Base-by-base conservation (phyloP, 2,329 filamentous ascomycete genomes). In the Talaromyces atroroseus region DNA sequence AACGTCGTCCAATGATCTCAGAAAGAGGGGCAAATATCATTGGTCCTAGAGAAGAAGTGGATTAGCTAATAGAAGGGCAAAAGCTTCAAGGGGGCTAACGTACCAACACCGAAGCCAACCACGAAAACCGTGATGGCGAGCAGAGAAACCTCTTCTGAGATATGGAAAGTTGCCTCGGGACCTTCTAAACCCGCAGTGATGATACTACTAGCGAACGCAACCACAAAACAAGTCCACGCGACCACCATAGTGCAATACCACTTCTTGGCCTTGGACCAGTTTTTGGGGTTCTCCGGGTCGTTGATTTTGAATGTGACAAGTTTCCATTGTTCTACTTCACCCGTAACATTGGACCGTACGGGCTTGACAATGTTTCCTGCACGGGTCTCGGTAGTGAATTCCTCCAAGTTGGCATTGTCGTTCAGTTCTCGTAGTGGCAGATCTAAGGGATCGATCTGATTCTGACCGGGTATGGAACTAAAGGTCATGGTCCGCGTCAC, bases 231-330 rank as follows among this genome's bases (percentile, higher is more conserved):
- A 1, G 86, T 89, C 21, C 82, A 60, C 1, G 90, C 88, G 0
- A 95, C 89, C 16, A 90, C 84, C 86, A 95, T 90, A 23, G 90
- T 96, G 66, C 83, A 86, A 66, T 86, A 89, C 89, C 89, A 92
- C 73, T 92, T 94, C 70, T 77, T 87, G 1, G 74, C 76, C 70
- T 90, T 90, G 56, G 81, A 83, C 88, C 88, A 94, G 71, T 92
- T 94, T 78, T 92, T 92, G 0, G 90, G 89, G 65, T 92, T 92
- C 61, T 86, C 87, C 0, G 83, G 81, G 68, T 94, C 89, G 58
- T 84, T 76, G 2, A 85, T 79, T 3, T 78, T 81, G 66, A 94
- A 95, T 0, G 86, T 88, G 34, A 89, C 85, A 10, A 89, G 75
- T 57, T 85, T 82, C 66, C 82, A 85, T 29, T 78, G 72, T 61